These are phyloP conservation scores for Talaromyces sp. DNA, from an alignment of 2,329 filamentous ascomycete genomes.

Conservation along the genomic window DNA sequence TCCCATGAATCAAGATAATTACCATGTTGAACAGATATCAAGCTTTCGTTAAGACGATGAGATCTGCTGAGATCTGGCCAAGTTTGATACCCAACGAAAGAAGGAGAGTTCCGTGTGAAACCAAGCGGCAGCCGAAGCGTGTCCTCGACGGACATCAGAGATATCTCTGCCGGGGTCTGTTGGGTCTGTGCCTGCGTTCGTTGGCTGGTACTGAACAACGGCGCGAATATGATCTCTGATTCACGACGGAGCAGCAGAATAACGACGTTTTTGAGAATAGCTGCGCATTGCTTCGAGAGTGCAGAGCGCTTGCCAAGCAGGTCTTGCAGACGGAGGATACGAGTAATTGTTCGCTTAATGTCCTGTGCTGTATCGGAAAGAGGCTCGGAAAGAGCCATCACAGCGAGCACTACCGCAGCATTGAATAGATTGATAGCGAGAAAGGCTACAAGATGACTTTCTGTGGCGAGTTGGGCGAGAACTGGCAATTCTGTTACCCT, in stretches of 20 bases:
- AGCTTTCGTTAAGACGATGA: neutral
- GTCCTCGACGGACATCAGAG: neutral
- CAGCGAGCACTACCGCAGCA: slow-evolving; percentile 40
- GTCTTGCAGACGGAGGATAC: slow-evolving; percentile 39
- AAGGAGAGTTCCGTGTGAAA: neutral
- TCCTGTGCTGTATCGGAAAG: slow-evolving; percentile 41
- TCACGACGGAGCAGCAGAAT: neutral
- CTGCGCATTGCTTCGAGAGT: slow-evolving; percentile 32
- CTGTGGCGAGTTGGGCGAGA: slow-evolving; percentile 33
- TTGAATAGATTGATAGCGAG: slow-evolving; percentile 45
- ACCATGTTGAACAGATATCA: neutral
- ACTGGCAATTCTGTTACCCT: neutral
- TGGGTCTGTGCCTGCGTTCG: neutral
- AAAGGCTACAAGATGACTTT: slow-evolving; percentile 43
- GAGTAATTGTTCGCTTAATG: slow-evolving; percentile 39
- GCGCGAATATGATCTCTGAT: neutral
- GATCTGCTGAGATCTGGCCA: neutral
- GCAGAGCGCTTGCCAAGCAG: slow-evolving; percentile 29
- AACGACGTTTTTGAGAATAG: neutral
- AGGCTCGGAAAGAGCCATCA: slow-evolving; percentile 39
- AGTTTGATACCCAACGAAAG: neutral
- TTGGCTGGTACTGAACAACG: neutral
- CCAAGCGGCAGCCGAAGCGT: neutral
- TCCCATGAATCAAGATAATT: neutral
- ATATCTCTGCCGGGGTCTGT: neutral